Conservation (phyloP, 495 filamentous ascomycete species). For the Penicillium chermesinum region DNA sequence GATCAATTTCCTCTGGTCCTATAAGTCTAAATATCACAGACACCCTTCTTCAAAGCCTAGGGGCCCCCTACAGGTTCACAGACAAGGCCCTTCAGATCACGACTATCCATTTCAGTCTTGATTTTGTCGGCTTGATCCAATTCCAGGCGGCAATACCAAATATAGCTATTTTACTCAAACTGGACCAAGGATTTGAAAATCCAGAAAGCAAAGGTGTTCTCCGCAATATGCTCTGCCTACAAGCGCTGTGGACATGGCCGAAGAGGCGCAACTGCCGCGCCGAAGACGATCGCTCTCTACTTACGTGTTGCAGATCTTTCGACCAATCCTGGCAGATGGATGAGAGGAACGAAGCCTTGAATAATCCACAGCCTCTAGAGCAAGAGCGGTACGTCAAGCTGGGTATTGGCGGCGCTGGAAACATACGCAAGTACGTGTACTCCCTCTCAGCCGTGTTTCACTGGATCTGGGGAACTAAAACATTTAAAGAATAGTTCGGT, state of each 20-base stretch:
- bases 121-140: too few species aligned
- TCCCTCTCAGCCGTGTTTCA: too few species aligned
- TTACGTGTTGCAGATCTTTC: constrained; percentile 5
- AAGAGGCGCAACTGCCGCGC: constrained; percentile 10
- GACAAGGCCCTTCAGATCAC: too few species aligned
- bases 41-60: too few species aligned
- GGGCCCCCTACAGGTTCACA: too few species aligned
- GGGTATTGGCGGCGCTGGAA: constrained; percentile 39
- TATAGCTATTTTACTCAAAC: background rate
- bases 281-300: constrained; percentile 10
- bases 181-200: background rate
- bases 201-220: too few species aligned
- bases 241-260: constrained; percentile 16
- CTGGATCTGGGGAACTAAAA: background rate
- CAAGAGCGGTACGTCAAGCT: constrained; percentile 32
- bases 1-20: too few species aligned
- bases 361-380: background rate
- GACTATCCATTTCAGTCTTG: too few species aligned
- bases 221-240: constrained; percentile 19
- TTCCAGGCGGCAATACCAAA: too few species aligned
- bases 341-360: background rate
- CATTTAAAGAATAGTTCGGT: too few species aligned
- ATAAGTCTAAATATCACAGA: too few species aligned
- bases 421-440: constrained; percentile 30
- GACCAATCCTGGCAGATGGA: constrained; percentile 10